Percentiles rank a stretch among this genome's conserved stretches.
Conservation (phyloP, 352 stramenopile species). For the Pilasporangium apinafurcum region DNA sequence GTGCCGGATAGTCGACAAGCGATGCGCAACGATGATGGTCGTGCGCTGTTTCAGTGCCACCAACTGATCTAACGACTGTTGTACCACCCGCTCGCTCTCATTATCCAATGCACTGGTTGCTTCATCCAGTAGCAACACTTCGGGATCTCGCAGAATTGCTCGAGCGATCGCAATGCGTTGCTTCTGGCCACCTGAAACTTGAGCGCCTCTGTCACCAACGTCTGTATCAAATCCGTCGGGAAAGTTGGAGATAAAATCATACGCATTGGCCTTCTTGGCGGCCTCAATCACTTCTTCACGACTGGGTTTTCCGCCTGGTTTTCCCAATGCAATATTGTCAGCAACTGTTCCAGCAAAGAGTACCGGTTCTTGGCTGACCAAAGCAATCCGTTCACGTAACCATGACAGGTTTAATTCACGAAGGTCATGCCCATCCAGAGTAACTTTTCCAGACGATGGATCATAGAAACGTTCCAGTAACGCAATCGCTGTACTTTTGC, state of each 20-base stretch:
- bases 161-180: slow-evolving; percentile 90
- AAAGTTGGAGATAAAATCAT: slow-evolving; percentile 89
- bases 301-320: slow-evolving; percentile 27
- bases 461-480: slow-evolving; percentile 64
- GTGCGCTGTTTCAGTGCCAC: slow-evolving; percentile 40
- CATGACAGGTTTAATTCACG: slow-evolving; percentile 55
- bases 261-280: slow-evolving; percentile 78
- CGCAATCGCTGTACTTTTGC: slow-evolving; percentile 52
- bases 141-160: slow-evolving; percentile 85
- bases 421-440: slow-evolving; percentile 50
- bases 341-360: slow-evolving; percentile 4
- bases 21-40: slow-evolving; percentile 83
- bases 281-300: slow-evolving; percentile 78
- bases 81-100: slow-evolving; percentile 21
- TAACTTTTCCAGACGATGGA: slow-evolving; percentile 21
- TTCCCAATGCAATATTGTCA: slow-evolving; percentile 38
- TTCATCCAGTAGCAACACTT: slow-evolving; percentile 88
- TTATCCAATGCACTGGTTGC: slow-evolving; percentile 76
- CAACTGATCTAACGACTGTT: slow-evolving; percentile 40
- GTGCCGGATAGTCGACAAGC: slow-evolving; percentile 87
- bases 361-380: slow-evolving; percentile 84
- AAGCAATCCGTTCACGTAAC: slow-evolving; percentile 68
- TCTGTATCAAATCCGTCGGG: slow-evolving; percentile 81
- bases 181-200: slow-evolving; percentile 93
- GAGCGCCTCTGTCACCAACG: slow-evolving; percentile 87